phyloP scores from a whole-genome alignment of 257 asterid genomes.

The Primulina huaijiensis region DNA sequence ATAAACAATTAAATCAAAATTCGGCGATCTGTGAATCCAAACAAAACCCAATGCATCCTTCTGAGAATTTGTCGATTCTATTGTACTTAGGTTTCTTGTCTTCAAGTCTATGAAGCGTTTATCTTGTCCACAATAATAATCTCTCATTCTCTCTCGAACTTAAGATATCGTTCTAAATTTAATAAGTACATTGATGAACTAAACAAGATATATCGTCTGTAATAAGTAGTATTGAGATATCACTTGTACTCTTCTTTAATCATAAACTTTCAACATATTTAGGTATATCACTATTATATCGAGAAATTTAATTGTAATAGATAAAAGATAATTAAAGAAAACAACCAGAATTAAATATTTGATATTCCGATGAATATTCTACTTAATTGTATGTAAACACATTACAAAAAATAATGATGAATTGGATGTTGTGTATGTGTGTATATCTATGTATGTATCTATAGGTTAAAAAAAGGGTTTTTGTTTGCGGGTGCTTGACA shows the following conservation, averaged over 20 bases:
- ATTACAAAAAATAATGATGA: background rate
- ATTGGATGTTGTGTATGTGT: background rate
- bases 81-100: background rate
- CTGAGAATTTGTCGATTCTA: background rate
- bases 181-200: too few relatives aligned
- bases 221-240: too few relatives aligned
- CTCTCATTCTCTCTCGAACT: background rate
- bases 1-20: too few relatives aligned
- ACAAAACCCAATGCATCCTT: background rate
- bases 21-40: background rate
- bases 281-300: background rate
- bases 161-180: too few relatives aligned
- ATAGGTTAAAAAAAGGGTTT: background rate
- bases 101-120: background rate
- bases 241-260: too few relatives aligned
- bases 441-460: too few relatives aligned
- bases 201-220: too few relatives aligned
- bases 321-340: background rate
- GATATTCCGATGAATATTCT: constrained; percentile 21
- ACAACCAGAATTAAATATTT: background rate
- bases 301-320: background rate
- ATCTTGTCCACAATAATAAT: background rate
- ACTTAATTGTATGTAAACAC: background rate
- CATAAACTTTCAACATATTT: too few relatives aligned
- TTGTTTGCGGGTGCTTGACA: background rate